Percentiles rank a stretch among this genome's conserved stretches.
Conservation (phyloP, 768 basidiomycete genomes). For the Naematelia aurantialba region DNA sequence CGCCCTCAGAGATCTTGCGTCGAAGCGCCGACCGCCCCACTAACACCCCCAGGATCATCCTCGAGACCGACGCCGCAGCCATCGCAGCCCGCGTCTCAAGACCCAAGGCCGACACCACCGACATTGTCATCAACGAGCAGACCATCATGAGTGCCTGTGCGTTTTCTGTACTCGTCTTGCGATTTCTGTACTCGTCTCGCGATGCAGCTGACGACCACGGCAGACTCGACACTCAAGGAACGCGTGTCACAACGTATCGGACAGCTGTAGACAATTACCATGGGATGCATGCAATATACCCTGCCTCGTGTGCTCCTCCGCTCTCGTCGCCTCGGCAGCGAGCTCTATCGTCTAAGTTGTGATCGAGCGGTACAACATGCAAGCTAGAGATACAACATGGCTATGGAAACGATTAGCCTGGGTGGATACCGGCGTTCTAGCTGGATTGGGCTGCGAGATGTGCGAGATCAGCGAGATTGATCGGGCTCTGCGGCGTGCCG, state of each 20-base stretch:
- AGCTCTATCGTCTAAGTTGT: background rate
- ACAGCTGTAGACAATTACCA: conserved; percentile 22
- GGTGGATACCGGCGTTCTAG: background rate
- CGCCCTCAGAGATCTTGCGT: too few species aligned
- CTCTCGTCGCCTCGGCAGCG: background rate
- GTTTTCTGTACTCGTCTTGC: conserved; percentile 25
- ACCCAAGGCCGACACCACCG: conserved; percentile 85
- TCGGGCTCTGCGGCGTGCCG: conserved; percentile 41
- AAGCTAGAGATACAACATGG: background rate
- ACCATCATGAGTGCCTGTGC: conserved; percentile 89
- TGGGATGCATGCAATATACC: background rate
- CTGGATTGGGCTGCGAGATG: background rate
- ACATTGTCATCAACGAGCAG: conserved; percentile 98
- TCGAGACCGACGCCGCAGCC: conserved; percentile 93
- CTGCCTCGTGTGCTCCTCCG: background rate
- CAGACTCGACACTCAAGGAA: conserved; percentile 49
- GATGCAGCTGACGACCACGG: background rate
- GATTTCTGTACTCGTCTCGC: background rate
- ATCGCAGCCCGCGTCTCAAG: conserved; percentile 91
- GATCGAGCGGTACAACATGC: background rate
- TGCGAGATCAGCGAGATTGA: conserved; percentile 13
- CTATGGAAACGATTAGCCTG: background rate
- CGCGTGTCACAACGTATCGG: conserved; percentile 46
- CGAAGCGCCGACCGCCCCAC: too few species aligned
- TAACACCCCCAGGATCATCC: conserved; percentile 67